These are phyloP conservation scores for Rhizophagus sp. DNA, from an alignment of 192 early-diverging fungal genomes.

Conservation along the genomic window DNA sequence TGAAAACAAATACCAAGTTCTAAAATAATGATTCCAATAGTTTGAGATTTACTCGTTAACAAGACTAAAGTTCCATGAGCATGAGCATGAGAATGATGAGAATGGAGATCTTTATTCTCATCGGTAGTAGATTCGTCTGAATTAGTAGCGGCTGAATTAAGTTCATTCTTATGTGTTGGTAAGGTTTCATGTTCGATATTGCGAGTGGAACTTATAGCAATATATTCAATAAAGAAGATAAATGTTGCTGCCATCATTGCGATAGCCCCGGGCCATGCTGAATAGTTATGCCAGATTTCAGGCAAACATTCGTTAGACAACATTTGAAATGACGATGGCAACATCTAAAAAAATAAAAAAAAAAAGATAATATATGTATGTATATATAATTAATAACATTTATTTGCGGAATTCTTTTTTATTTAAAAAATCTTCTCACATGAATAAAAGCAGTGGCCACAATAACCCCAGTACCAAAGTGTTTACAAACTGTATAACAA, in stretches of 20 bases:
- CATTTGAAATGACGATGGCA: conserved; percentile 45
- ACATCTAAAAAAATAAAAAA: conserved; percentile 41
- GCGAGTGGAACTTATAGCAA: not conserved
- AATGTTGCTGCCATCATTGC: conserved; percentile 24
- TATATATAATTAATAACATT: not conserved
- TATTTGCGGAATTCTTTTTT: not conserved
- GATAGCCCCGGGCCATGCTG: conserved; percentile 27
- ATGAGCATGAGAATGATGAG: not conserved
- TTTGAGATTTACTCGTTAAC: not conserved
- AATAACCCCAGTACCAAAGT: conserved; percentile 66
- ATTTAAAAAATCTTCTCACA: conserved; percentile 15
- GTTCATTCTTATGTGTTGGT: not conserved
- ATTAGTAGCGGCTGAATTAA: not conserved
- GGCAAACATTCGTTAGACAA: conserved; percentile 41
- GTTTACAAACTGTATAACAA: conserved; percentile 25
- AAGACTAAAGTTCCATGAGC: not conserved
- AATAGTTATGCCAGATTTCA: conserved; percentile 10
- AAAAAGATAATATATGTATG: not conserved
- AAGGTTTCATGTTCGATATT: not conserved
- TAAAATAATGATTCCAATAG: conserved; percentile 58
- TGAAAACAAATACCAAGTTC: conserved; percentile 70
- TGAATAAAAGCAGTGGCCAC: conserved; percentile 78
- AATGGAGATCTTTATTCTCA: not conserved
- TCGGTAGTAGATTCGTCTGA: not conserved
- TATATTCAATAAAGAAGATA: conserved; percentile 27